Evolutionary conservation across 345 rosid species (phyloP), one percentile per base, ranked within the genome.

Genomic region (Psidium guajava): DNA sequence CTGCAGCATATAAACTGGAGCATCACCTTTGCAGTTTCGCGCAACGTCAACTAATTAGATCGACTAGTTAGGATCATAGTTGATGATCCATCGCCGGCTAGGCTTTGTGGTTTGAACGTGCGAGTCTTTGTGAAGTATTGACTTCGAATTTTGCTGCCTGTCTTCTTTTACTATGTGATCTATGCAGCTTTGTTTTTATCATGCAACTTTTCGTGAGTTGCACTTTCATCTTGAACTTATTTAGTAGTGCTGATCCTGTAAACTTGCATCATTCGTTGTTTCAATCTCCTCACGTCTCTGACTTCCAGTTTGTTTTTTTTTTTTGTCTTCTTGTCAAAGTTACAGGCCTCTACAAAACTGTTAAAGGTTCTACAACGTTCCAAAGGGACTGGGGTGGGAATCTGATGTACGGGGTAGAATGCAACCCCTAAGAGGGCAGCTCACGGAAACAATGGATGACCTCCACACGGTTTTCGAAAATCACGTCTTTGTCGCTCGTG

Each of bases 321-420:
- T 69, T 54, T 61, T 82, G 74, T 85, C 69, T 73, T 84, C 27
- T 89, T 96, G 99, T 92, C 96, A 87, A 95, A 95, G 92, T 84
- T 92, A 84, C 98, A 94, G 85, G 93, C 90, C 82, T 55, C 93
- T 14, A 97, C 99, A 84, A 96, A 94, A 89, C 89, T 97, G 90
- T 96, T 95, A 86, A 97, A 95, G 95, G 93, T 97, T 86, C 98
- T 97, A 61, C 98, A 96, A 86, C 98, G 95, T 82, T 94, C 96
- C 22, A 97, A 96, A 91, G 98, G 94, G 87, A 90, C 94, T 44
- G 91, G 94, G 83, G 94, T 91, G 2, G 52, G 99, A 97, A 84
- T 92, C 98, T 42, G 98, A 96, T 87, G 92, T 97, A 58, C 91
- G 92, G 86, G 84, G 84, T 57, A 94, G 96, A 86, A 93, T 97